Evolutionary conservation across 345 rosid genomes (phyloP), one percentile per base, ranked within the genome.

Genomic region (Boechera retrofracta): DNA sequence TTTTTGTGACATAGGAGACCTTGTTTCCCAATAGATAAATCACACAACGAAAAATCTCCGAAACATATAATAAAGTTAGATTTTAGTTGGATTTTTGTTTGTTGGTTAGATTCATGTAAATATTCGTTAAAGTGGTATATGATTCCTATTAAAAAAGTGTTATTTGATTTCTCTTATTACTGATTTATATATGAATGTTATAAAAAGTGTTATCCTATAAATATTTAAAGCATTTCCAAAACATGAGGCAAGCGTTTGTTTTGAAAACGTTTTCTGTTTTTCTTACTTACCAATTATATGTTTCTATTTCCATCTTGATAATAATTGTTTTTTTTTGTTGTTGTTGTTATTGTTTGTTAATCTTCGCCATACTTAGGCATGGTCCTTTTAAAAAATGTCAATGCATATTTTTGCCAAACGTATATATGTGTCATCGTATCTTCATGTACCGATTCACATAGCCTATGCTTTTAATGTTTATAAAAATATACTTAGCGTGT

Each of bases 401-500:
- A 24, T 47, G 66, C 21, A 56, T 24, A n/a, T 26, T 31, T 21
- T 57, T 36, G 53, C 67, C 67, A 67, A 67, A 75, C 78, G 67
- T 76, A 69, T 41, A 7, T 68, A 60, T 41, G 18, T 53, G 18
- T 39, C 62, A 51, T 69, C 64, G 29, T 7, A 58, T 56, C 42
- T 74, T 57, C 11, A 75, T 48, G 49, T 47, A 55, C 51, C 45
- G 47, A 51, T 68, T 76, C 69, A 76, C 55, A 68, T 68, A 60
- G 54, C 59, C 48, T 42, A 63, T 70, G 52, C 76, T 63, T 63
- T 70, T 15, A 45, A 44, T 62, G 64, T 70, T 70, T 26, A 63
- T 26, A 31, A 71, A 31, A 39, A 45, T 21, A 62, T 24, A 33
- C 80, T 77, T 77, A 6, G 67, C 76, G 80, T 70, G 66, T 77